Conservation (phyloP, 2,329 filamentous ascomycete species). For the Zopfia rhizophila region DNA sequence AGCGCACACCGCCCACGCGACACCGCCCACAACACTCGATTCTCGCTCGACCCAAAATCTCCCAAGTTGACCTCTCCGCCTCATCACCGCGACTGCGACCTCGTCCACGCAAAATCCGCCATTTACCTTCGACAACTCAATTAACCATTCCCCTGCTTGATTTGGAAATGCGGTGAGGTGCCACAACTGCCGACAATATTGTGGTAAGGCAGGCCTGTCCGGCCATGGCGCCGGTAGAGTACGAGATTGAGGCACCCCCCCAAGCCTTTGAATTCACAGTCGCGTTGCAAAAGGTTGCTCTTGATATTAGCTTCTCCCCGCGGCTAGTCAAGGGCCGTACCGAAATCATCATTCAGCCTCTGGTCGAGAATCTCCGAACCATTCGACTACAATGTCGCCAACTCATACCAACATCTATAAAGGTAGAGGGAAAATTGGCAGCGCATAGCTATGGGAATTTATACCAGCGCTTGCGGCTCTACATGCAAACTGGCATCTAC, state of each 20-base stretch:
- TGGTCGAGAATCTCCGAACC: conserved; percentile 63
- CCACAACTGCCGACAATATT: too few species aligned
- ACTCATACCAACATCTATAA: conserved; percentile 65
- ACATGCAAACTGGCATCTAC: conserved; percentile 69
- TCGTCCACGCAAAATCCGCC: too few species aligned
- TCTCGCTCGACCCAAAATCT: too few species aligned
- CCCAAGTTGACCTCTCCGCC: too few species aligned
- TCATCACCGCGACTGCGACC: too few species aligned
- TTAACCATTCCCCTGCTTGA: too few species aligned
- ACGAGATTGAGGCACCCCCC: conserved; percentile 38
- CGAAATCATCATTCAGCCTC: conserved; percentile 80
- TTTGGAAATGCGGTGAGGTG: too few species aligned
- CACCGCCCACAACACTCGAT: too few species aligned
- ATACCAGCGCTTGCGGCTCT: conserved; percentile 72
- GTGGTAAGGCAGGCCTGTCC: conserved; percentile 40
- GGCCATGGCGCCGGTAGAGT: conserved; percentile 42
- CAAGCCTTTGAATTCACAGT: conserved; percentile 63
- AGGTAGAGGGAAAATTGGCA: conserved; percentile 53
- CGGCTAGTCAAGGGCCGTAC: conserved; percentile 80
- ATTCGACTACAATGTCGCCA: conserved; percentile 72
- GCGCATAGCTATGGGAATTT: conserved; percentile 67
- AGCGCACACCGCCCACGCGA: too few species aligned
- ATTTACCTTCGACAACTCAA: too few species aligned
- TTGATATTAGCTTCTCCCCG: conserved; percentile 87
- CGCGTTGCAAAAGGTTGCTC: conserved; percentile 84